phyloP scores from a whole-genome alignment of 208 protist species.

The Spongospora subterranea region DNA sequence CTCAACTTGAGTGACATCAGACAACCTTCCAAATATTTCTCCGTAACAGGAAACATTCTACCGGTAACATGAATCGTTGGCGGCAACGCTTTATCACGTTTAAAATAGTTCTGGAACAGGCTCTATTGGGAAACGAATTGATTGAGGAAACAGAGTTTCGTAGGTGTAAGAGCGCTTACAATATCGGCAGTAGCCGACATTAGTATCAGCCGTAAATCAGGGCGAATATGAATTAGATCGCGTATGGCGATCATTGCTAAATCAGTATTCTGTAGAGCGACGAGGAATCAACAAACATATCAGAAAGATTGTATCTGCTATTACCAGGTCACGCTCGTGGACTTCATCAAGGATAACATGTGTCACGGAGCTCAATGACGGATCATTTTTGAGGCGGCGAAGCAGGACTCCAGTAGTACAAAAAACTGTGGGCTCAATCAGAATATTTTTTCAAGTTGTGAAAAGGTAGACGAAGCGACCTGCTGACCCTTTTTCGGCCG shows the following conservation, averaged over 20 bases:
- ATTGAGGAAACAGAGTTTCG: too few species aligned
- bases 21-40: background rate
- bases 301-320: too few species aligned
- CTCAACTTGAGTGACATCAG: background rate
- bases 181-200: slow-evolving; percentile 40
- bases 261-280: too few species aligned
- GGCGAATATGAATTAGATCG: background rate
- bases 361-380: background rate
- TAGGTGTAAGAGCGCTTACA: too few species aligned
- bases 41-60: background rate
- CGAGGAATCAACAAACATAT: too few species aligned
- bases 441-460: too few species aligned
- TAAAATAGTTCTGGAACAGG: background rate
- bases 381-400: slow-evolving; percentile 58
- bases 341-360: slow-evolving; percentile 86
- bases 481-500: slow-evolving; percentile 63
- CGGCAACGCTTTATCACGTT: background rate
- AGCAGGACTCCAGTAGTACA: slow-evolving; percentile 85
- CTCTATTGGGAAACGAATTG: too few species aligned
- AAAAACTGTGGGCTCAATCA: too few species aligned
- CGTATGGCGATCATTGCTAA: slow-evolving; percentile 64
- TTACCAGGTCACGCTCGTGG: slow-evolving; percentile 95
- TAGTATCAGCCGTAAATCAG: background rate
- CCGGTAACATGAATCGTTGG: background rate
- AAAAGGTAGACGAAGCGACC: too few species aligned